A percentile compares a stretch with the other conserved stretches of the same genome.
Conservation (phyloP, 176 grass and related monocot species). For the Ampelocalamus luodianensis region DNA sequence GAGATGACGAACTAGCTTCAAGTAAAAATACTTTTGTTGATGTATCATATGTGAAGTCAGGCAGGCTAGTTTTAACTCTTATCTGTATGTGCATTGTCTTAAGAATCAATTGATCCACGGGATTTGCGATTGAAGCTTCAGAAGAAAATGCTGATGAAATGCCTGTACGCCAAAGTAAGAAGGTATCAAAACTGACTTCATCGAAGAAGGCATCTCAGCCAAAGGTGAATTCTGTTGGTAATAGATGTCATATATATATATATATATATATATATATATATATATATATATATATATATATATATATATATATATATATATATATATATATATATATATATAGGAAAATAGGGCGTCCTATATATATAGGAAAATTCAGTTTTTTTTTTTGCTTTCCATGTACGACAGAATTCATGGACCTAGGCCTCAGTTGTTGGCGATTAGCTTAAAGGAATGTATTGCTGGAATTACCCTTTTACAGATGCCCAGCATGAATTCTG, state of each 20-base stretch:
- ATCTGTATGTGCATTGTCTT: conserved; percentile 50
- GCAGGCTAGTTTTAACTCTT: conserved; percentile 29
- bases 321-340: too few relatives aligned
- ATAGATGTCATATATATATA: neutral
- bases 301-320: too few relatives aligned
- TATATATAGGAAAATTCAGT: too few relatives aligned
- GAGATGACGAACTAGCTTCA: conserved; percentile 60
- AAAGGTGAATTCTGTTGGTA: conserved; percentile 52
- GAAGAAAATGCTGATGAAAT: conserved; percentile 59
- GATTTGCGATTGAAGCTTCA: conserved; percentile 95
- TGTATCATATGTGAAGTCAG: conserved; percentile 29
- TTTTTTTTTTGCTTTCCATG: conserved; percentile 1
- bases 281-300: too few relatives aligned
- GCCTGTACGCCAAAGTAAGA: conserved; percentile 58
- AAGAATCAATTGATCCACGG: conserved; percentile 71
- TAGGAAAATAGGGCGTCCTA: too few relatives aligned
- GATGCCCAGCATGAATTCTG: neutral
- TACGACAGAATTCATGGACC: neutral
- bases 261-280: too few relatives aligned
- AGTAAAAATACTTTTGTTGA: conserved; percentile 48
- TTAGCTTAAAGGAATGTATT: neutral
- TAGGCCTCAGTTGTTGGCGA: neutral
- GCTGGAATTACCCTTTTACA: neutral
- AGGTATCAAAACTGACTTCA: conserved; percentile 56
- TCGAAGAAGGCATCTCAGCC: conserved; percentile 72